Conservation (phyloP, 2,329 filamentous ascomycete species). For the Catunica adiposa region DNA sequence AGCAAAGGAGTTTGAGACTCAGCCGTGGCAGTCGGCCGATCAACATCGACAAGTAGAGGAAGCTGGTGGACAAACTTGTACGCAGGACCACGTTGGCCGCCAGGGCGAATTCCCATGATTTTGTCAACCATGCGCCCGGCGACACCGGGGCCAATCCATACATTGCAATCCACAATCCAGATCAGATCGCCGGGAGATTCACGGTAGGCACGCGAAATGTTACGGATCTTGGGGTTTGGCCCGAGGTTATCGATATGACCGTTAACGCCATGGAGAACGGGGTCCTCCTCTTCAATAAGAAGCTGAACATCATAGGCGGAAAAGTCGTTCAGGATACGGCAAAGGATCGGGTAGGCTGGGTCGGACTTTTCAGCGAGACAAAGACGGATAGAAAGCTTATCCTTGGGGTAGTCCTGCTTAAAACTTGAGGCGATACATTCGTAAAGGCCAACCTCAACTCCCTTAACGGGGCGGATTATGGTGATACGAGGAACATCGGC, state of each 20-base stretch:
- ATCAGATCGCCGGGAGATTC: constrained; percentile 77
- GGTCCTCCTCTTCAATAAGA: constrained; percentile 69
- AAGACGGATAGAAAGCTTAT: constrained; percentile 64
- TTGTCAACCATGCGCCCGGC: constrained; percentile 79
- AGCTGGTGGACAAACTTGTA: constrained; percentile 94
- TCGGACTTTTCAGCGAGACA: constrained; percentile 64
- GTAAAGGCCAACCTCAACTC: constrained; percentile 75
- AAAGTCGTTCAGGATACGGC: constrained; percentile 57
- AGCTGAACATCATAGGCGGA: constrained; percentile 53
- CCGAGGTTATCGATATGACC: constrained; percentile 47
- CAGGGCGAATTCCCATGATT: constrained; percentile 50
- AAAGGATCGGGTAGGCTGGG: constrained; percentile 58
- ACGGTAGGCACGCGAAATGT: constrained; percentile 83
- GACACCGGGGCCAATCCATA: constrained; percentile 71
- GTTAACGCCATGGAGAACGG: constrained; percentile 40
- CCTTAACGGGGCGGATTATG: constrained; percentile 83
- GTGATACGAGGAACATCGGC: constrained; percentile 64
- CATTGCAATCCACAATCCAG: constrained; percentile 93
- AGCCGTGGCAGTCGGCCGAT: background rate
- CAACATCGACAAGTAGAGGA: constrained; percentile 70
- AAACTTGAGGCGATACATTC: constrained; percentile 83
- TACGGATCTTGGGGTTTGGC: constrained; percentile 95
- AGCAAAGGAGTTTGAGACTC: constrained; percentile 10
- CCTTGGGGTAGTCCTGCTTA: constrained; percentile 59
- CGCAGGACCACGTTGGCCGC: constrained; percentile 29